Percentiles rank a stretch among this genome's conserved stretches.
Evolutionary conservation across 116 monocot species (phyloP).

Genomic region (Dioscorea cayenensis): DNA sequence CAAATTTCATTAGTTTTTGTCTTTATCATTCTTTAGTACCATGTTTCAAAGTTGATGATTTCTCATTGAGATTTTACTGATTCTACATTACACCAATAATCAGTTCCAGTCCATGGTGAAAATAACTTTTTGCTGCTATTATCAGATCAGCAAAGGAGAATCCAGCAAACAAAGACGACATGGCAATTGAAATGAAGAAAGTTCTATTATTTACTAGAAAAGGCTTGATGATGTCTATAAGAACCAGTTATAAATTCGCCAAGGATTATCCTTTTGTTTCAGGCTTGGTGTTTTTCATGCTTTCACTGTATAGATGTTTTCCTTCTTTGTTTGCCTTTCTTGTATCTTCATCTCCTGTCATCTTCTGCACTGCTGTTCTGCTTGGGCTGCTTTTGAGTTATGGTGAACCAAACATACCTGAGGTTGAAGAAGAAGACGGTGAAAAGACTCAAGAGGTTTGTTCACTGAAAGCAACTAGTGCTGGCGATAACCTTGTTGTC

Average conservation of each 20-base stretch:
- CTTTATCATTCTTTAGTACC: not conserved
- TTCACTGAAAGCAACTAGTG: constrained; percentile 13
- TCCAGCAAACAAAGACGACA: not conserved
- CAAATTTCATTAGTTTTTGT: not conserved
- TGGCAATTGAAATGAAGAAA: constrained; percentile 4
- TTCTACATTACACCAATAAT: not conserved
- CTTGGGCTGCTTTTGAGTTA: constrained; percentile 60
- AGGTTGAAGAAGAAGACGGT: constrained; percentile 20
- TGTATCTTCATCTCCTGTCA: constrained; percentile 50
- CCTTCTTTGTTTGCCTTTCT: constrained; percentile 49
- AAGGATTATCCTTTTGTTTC: constrained; percentile 41
- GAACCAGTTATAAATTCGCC: constrained; percentile 20
- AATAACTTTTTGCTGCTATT: not conserved
- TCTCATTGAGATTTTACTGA: not conserved
- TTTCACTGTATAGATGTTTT: constrained; percentile 31
- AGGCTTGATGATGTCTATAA: constrained; percentile 12
- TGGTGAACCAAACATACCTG: constrained; percentile 45
- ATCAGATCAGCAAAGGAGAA: not conserved
- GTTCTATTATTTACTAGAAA: constrained; percentile 5
- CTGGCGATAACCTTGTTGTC: constrained; percentile 14
- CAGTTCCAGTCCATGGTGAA: not conserved
- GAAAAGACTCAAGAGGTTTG: constrained; percentile 26
- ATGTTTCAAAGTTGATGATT: not conserved
- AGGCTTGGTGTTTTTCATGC: constrained; percentile 20
- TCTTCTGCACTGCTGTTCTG: constrained; percentile 65